A percentile compares a stretch with the other conserved stretches of the same genome.
Conservation (phyloP, 2,329 filamentous ascomycete species). For the Aspergillus fijiensis region DNA sequence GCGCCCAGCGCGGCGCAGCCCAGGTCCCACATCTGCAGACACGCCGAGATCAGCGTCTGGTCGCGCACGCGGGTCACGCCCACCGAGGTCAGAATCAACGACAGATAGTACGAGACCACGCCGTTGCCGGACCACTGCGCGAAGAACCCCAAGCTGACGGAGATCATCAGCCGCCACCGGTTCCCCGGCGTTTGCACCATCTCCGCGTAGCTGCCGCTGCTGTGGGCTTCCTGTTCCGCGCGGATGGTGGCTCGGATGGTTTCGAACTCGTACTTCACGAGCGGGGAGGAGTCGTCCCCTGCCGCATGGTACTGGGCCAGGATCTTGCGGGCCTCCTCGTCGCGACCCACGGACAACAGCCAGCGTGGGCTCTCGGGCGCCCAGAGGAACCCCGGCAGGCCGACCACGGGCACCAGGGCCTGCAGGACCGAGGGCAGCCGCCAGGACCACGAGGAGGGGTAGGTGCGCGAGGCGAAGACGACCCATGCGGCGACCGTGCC, state of each 20-base stretch:
- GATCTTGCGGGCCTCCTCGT: slow-evolving; percentile 18
- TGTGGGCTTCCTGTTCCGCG: slow-evolving; percentile 16
- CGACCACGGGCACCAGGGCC: slow-evolving; percentile 16
- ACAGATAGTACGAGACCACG: slow-evolving; percentile 22
- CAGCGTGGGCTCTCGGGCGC: slow-evolving; percentile 25
- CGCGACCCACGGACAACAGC: slow-evolving; percentile 19
- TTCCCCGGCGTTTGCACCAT: slow-evolving; percentile 19
- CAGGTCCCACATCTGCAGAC: slow-evolving; percentile 27
- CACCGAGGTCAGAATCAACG: slow-evolving; percentile 18
- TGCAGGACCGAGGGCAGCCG: slow-evolving; percentile 26
- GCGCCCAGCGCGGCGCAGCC: slow-evolving; percentile 21
- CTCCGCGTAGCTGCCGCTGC: slow-evolving; percentile 18
- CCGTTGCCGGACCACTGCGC: slow-evolving; percentile 31
- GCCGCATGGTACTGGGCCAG: slow-evolving; percentile 22
- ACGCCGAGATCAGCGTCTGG: slow-evolving; percentile 19
- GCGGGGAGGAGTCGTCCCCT: slow-evolving; percentile 17
- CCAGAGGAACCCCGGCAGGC: slow-evolving; percentile 19
- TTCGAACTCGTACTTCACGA: slow-evolving; percentile 21
- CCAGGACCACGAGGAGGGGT: slow-evolving; percentile 24
- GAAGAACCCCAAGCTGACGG: slow-evolving; percentile 14
- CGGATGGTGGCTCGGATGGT: slow-evolving; percentile 21
- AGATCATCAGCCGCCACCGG: slow-evolving; percentile 16
- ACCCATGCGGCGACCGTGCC: slow-evolving; percentile 28
- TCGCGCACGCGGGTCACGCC: slow-evolving; percentile 20
- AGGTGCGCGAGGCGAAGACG: slow-evolving; percentile 25